Conservation (phyloP, 1,284 basidiomycete species). For the Malassezia vespertilionis region DNA sequence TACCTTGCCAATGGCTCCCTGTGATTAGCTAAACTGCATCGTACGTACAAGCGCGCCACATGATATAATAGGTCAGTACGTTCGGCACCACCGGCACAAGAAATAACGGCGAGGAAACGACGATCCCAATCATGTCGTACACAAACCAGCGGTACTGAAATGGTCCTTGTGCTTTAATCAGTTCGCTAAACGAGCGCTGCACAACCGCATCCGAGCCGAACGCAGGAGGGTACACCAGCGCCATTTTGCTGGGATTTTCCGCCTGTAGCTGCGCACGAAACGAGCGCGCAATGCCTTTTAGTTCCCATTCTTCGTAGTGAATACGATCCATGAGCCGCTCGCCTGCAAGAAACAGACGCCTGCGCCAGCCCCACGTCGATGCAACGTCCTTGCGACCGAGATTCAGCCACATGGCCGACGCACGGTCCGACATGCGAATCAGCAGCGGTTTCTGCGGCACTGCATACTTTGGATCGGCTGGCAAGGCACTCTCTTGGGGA, state of each 20-base stretch:
- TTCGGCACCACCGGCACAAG: conserved; percentile 44
- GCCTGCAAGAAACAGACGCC: conserved; percentile 30
- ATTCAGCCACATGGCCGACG: conserved; percentile 30
- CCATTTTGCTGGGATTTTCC: neutral
- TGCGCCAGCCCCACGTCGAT: conserved; percentile 38
- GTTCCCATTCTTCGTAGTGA: conserved; percentile 45
- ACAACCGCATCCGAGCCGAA: conserved; percentile 21
- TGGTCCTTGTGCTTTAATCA: conserved; percentile 28
- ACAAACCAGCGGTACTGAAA: conserved; percentile 31
- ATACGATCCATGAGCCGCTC: conserved; percentile 45
- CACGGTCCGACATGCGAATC: conserved; percentile 5
- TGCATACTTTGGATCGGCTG: neutral
- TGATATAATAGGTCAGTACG: conserved; percentile 43
- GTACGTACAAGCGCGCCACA: conserved; percentile 40
- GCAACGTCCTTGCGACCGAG: conserved; percentile 32
- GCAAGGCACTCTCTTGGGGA: neutral
- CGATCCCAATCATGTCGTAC: conserved; percentile 35
- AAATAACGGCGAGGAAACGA: conserved; percentile 38
- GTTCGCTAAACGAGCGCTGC: conserved; percentile 22
- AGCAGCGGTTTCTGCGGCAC: neutral
- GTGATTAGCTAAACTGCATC: conserved; percentile 27
- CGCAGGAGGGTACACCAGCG: conserved; percentile 33
- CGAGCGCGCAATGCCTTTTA: conserved; percentile 40
- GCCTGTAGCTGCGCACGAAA: neutral
- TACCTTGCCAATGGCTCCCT: conserved; percentile 11